Base-by-base conservation (phyloP, 768 basidiomycete genomes). In the Trametes cinnabarina region DNA sequence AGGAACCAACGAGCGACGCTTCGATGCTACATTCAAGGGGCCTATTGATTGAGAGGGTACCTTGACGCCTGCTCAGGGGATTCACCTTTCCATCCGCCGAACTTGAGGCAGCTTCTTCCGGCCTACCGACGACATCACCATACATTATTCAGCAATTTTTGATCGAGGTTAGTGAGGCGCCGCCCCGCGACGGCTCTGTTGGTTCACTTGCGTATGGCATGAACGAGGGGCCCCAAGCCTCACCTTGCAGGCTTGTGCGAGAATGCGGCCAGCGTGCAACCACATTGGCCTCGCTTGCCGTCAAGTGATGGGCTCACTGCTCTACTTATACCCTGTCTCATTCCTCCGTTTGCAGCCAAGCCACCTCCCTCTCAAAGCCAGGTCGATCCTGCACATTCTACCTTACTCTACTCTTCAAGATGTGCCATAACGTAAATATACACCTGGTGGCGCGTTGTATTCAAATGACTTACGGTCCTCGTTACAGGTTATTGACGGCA, bases 401-500 rank as follows among this genome's bases (percentile, higher is more conserved):
- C 63, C 61, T 57, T 19, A 39, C 40, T 37, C 46, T 63, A 39
- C 40, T 37, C 46, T 63, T 57, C 63, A 69, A 67, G 53, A 90
- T 90, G 88, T 90, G 88, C 70, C 81, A 87, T 73, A 89, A 90
- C 71, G 88, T 89, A 65, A 47, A 84, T 75, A 37, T 46, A 25
- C 44, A 17, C 49, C 42, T 56, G 28, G 37, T 43, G 46, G 35
- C 20, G 10, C 4, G 6, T 62, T 46, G 22, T 42, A 30, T 26
- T n/a, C n/a, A n/a, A 49, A 35, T 60, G n/a, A 46, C 43, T 53
- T 39, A 55, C 26, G 30, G n/a, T 26, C n/a, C 34, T 19, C 19
- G 15, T 28, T 40, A 42, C 63, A 91, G 88, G 79, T 91, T 62
- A 84, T 89, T 58, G 89, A 91, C 68, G 89, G 89, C 54, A 83